Base-by-base conservation (phyloP, 2,329 filamentous ascomycete genomes). In the Dactylellina sp. region DNA sequence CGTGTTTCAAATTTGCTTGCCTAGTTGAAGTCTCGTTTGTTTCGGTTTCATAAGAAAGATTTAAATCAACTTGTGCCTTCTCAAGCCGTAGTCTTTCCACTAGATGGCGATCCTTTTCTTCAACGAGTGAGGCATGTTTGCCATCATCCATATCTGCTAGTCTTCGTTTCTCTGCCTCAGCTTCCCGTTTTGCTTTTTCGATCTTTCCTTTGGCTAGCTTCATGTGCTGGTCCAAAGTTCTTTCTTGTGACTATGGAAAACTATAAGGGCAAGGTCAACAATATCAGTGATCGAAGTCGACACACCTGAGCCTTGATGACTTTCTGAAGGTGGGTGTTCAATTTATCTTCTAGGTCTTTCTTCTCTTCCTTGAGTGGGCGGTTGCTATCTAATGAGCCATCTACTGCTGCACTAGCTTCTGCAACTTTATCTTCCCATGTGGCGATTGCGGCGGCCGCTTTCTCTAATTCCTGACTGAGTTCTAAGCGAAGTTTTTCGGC, bases 71-170 rank as follows among this genome's bases (percentile, higher is more conserved):
- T 37, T 87, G 81, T 78, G 88, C 91, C 75, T 85, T 86, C 46
- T 87, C 85, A 6, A 97, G 84, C 2, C 89, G 88, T 52, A 82
- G 80, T 76, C 86, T 83, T 79, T 91, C 89, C 2, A 84, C 83
- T 1, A 79, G 78, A 55, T 89, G 87, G 50, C 85, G 84, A 1
- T 75, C 77, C 71, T 86, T 81, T 39, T 83, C 82, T 0, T 82
- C 80, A 57, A 81, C 25, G 2, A 65, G 55, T 2, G 55, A 28
- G 1, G 70, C 55, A 44, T 62, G 52, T 24, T 74, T 81, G 22
- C 86, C 83, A 18, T 84, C 83, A 1, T 81, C 79, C 18, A 72
- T 62, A 50, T 62, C 53, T 12, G 62, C 52, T 9, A 44, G 68
- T 40, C 59, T 75, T 64, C 37, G 47, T 42, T 68, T 75, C 25